Evolutionary conservation across 139 green algal species (phyloP), one percentile per base, ranked within the genome.

Genomic region (Spirogloea muscicola): DNA sequence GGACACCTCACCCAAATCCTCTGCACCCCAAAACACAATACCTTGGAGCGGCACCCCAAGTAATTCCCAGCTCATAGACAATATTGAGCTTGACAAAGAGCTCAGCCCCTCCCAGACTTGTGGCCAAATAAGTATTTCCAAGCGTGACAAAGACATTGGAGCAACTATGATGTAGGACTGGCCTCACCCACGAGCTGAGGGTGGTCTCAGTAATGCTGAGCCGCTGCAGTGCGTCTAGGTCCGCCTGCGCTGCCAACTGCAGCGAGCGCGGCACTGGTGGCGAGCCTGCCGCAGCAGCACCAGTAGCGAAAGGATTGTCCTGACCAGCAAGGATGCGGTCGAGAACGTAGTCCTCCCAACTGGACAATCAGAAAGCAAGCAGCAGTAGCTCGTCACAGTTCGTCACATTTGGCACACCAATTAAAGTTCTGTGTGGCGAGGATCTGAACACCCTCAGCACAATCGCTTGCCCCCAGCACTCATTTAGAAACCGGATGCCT

Each of bases 311-410:
- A 31, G 60, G 36, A 58, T 70, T 70, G 7, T 51, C 60, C 36
- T 70, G 36, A 9, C 60, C 60, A 43, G 60, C 60, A 31, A 70
- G 7, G 42, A 70, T 70, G 9, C 60, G 29, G 7, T 70, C 60
- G 5, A 70, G 60, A 70, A 70, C 42, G 7, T 51, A 70, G 7
- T 70, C 60, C 41, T 70, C 31, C 60, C 60, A 70, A 51, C 60
- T 70, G 60, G 31, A 70, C 38, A 21, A 21, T 21, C 21, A 55
- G 21, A 55, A 31, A 21, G 46, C 21, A 55, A 21, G 46, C 46
- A n/a, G n/a, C n/a, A n/a, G n/a, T n/a, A n/a, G n/a, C n/a, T n/a
- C n/a, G n/a, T n/a, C n/a, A n/a, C n/a, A n/a, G n/a, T n/a, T n/a
- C n/a, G n/a, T n/a, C n/a, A n/a, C n/a, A n/a, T n/a, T n/a, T n/a